phyloP scores from a whole-genome alignment of 2,329 filamentous ascomycete species.

The Neopestalotiopsis clavispora region DNA sequence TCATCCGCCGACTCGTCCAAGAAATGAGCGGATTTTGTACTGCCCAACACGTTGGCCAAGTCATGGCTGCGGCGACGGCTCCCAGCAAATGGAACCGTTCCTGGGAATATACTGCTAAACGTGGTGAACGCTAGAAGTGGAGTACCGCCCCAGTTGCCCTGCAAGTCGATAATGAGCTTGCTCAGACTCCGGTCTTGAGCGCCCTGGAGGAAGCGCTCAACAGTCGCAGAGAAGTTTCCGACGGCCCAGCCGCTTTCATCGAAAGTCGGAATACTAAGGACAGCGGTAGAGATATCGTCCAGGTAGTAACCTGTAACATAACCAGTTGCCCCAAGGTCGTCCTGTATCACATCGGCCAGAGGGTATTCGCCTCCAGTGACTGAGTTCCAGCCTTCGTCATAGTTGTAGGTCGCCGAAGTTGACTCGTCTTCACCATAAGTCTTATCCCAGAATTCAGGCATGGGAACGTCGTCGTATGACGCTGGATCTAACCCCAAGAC shows the following conservation, averaged over 20 bases:
- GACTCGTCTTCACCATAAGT: conserved; percentile 20
- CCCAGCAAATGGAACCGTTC: conserved; percentile 24
- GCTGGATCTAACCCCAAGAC: conserved; percentile 34
- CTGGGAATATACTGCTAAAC: conserved; percentile 28
- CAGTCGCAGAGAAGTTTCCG: conserved; percentile 28
- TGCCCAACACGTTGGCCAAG: conserved; percentile 25
- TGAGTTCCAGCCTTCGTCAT: conserved; percentile 2
- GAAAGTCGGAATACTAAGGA: conserved; percentile 46
- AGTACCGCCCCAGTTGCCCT: conserved; percentile 26
- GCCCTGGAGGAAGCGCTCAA: neutral
- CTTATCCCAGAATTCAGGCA: neutral
- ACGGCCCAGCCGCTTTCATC: conserved; percentile 33
- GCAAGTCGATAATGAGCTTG: conserved; percentile 29
- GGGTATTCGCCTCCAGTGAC: conserved; percentile 23
- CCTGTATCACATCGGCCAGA: conserved; percentile 22
- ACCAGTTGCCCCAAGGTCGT: conserved; percentile 20
- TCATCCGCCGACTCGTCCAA: conserved; percentile 22
- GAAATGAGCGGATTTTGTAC: conserved; percentile 13
- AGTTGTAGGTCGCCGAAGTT: neutral
- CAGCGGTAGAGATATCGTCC: conserved; percentile 32
- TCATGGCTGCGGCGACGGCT: conserved; percentile 26
- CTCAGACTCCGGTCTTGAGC: conserved; percentile 2
- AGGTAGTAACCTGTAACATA: conserved; percentile 28
- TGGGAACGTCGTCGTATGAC: conserved; percentile 14
- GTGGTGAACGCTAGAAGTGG: conserved; percentile 25